Conservation (phyloP, 192 early-diverging fungal species). For the Rhizophagus prolifer region DNA sequence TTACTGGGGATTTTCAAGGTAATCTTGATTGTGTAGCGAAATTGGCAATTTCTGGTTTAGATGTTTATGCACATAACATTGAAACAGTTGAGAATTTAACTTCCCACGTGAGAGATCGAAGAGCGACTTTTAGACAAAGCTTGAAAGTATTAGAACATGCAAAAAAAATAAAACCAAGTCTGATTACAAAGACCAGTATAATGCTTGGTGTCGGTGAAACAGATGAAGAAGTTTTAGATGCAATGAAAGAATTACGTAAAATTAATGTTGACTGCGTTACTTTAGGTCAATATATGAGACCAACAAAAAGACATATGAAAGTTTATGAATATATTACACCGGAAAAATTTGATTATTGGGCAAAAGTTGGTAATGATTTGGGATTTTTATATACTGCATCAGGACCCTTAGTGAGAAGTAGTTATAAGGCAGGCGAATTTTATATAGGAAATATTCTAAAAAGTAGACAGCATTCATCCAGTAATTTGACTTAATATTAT, state of each 20-base stretch:
- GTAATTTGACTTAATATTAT: too few species aligned
- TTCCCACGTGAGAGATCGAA: slow-evolving; percentile 86
- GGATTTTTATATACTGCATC: slow-evolving; percentile 96
- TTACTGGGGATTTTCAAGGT: slow-evolving; percentile 93
- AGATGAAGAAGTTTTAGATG: slow-evolving; percentile 87
- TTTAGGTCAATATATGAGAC: slow-evolving; percentile 99
- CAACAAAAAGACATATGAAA: slow-evolving; percentile 99
- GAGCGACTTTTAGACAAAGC: slow-evolving; percentile 90
- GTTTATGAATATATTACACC: slow-evolving; percentile 92
- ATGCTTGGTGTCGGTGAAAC: slow-evolving; percentile 98
- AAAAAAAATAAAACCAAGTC: slow-evolving; percentile 71
- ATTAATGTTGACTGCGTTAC: slow-evolving; percentile 91
- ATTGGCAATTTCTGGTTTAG: slow-evolving; percentile 89
- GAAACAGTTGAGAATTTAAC: slow-evolving; percentile 94
- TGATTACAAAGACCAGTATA: slow-evolving; percentile 96
- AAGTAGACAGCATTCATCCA: neutral
- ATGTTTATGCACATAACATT: slow-evolving; percentile 98
- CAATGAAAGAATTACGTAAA: slow-evolving; percentile 79
- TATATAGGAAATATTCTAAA: slow-evolving; percentile 87
- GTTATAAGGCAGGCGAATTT: slow-evolving; percentile 98
- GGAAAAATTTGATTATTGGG: slow-evolving; percentile 89
- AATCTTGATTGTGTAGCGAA: slow-evolving; percentile 69
- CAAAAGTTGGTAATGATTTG: slow-evolving; percentile 69
- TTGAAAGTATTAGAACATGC: slow-evolving; percentile 86
- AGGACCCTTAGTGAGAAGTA: slow-evolving; percentile 91